Conservation (phyloP, 1,139 yeast genomes). For the Geotrichum europaeum region DNA sequence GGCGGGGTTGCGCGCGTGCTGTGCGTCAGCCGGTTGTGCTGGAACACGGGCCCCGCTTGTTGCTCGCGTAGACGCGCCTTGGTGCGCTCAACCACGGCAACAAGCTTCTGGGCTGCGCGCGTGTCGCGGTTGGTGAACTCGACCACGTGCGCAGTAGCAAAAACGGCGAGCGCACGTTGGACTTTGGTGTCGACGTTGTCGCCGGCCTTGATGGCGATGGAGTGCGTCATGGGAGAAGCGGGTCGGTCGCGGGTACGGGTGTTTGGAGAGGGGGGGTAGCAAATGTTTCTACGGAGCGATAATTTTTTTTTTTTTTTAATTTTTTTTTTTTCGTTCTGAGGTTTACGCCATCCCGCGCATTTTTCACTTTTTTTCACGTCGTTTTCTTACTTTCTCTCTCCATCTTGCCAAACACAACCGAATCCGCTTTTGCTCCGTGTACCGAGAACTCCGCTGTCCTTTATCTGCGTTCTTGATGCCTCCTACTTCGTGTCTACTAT, state of each 20-base stretch:
- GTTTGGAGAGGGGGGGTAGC: neutral
- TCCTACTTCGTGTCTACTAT: neutral
- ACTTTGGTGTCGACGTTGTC: slow-evolving; percentile 18
- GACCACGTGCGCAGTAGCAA: neutral
- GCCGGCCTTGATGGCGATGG: slow-evolving; percentile 18
- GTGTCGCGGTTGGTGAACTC: neutral
- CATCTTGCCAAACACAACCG: neutral
- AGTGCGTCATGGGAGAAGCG: neutral
- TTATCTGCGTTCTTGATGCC: neutral
- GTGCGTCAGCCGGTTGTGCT: neutral
- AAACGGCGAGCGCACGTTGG: neutral
- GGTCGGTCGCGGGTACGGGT: neutral
- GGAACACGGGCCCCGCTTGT: neutral
- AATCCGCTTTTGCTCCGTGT: neutral
- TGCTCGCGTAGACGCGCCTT: neutral
- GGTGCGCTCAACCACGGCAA: neutral
- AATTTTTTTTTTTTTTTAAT: neutral
- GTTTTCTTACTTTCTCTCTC: neutral
- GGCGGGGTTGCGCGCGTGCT: neutral
- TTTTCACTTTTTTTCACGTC: neutral
- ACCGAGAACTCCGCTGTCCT: neutral
- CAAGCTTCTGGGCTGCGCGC: neutral
- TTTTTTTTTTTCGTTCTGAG: neutral
- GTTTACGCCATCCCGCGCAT: neutral
- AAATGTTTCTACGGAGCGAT: neutral